Base-by-base conservation (phyloP, 2,329 filamentous ascomycete genomes). In the Helminthosporium solani region DNA sequence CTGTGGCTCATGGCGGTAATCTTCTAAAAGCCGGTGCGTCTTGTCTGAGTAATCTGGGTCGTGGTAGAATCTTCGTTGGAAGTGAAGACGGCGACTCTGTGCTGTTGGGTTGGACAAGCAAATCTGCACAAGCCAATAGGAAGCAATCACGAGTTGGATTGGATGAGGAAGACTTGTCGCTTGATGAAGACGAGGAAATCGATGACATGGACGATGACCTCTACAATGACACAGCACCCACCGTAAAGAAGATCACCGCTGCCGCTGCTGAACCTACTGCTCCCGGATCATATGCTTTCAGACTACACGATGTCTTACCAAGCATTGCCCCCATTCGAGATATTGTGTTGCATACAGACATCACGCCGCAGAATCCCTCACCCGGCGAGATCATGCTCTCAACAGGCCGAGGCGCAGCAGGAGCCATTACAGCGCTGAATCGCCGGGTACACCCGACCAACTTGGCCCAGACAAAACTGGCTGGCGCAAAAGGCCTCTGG, bases 1-100 rank as follows among this genome's bases (percentile, higher is more conserved):
- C 80, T 3, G 60, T 73, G 31, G 82, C 88, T 43, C 76, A 79
- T 19, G 86, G 87, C 8, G 86, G 86, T 7, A 66, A 72, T 23
- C 51, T 88, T 8, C 64, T 95, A 47, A 78, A 79, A 39, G 78
- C 79, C 33, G 74, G 79, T 18, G 80, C 85, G 20, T 86, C 89
- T 1, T 90, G 87, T 50, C 79, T 89, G 2, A 82, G 84, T 19
- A 81, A 78, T 42, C 67, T 97, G 2, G 81, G 83, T 3, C 81
- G 82, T 43, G 83, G 85, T 9, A 78, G 79, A 15, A 66, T 97
- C 25, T 99, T 99, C 63, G 71, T 95, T 19, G 94, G 92, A 11
- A 95, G 89, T 60, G 89, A 95, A 63, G 82, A 86, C 44, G 81
- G 84, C 7, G 88, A 97, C 56, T 95, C 92, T 0, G 68, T 88